Conservation (phyloP, 257 asterid species). For the Cynanchum wilfordii region DNA sequence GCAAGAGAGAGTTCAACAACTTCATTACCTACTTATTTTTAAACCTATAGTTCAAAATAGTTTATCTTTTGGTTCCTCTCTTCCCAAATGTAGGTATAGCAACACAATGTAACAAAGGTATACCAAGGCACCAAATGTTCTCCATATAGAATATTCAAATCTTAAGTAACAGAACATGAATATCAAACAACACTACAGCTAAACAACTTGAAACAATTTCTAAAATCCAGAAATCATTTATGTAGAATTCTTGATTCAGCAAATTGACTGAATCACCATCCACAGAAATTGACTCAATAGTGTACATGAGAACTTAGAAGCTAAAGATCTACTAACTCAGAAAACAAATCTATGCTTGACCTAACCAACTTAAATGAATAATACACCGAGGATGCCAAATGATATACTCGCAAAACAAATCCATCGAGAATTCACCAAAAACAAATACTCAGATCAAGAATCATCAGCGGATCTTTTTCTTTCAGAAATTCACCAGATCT, state of each 20-base stretch:
- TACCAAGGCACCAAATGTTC: neutral
- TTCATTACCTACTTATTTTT: neutral
- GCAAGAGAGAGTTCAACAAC: too few species aligned
- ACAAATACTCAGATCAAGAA: neutral
- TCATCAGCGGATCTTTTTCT: conserved; percentile 6
- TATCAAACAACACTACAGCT: neutral
- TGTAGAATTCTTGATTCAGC: neutral
- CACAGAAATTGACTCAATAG: neutral
- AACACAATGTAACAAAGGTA: neutral
- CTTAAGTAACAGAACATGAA: neutral
- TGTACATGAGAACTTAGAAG: neutral
- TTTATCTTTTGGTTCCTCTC: neutral
- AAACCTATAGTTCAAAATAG: neutral
- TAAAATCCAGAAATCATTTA: neutral
- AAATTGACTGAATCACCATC: neutral
- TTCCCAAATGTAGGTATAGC: neutral
- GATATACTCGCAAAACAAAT: neutral
- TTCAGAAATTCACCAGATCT: conserved; percentile 12
- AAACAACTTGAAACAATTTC: conserved; percentile 1
- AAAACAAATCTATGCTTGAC: conserved; percentile 1
- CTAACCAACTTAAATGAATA: conserved; percentile 2
- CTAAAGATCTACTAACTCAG: neutral
- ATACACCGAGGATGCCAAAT: neutral
- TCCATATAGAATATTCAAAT: neutral
- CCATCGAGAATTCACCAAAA: neutral